Percentiles rank a stretch among this genome's conserved stretches.
These are phyloP conservation scores for Sporothrix schenckii DNA, from an alignment of 2,329 filamentous ascomycete genomes.

Conservation along the genomic window DNA sequence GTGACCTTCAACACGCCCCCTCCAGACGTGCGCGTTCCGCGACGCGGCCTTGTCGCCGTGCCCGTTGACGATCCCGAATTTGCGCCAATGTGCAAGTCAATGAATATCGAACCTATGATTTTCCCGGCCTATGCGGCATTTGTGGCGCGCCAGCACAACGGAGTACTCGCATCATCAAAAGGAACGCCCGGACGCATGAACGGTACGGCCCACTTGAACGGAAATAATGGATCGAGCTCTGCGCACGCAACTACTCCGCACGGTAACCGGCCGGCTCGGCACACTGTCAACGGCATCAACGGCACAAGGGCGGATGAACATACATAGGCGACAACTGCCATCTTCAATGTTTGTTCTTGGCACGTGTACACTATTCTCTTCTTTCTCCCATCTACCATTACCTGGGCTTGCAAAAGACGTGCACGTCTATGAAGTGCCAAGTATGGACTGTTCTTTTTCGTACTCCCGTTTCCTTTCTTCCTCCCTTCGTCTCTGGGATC, in stretches of 20 bases:
- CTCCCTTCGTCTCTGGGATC: not conserved
- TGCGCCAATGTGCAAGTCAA: constrained; percentile 56
- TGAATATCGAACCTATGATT: constrained; percentile 54
- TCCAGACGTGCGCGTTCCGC: constrained; percentile 58
- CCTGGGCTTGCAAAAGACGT: not conserved
- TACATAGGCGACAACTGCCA: not conserved
- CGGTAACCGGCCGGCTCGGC: not conserved
- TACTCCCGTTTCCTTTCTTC: not conserved
- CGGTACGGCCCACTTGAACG: constrained; percentile 1
- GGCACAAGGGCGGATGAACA: constrained; percentile 31
- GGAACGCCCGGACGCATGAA: not conserved
- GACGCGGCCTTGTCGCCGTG: constrained; percentile 58
- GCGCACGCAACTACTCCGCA: not conserved
- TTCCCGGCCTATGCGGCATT: constrained; percentile 53
- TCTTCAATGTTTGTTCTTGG: not conserved
- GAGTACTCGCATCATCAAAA: constrained; percentile 42
- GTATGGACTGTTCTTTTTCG: not conserved
- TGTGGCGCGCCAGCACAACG: constrained; percentile 50
- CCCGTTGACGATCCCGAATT: constrained; percentile 62
- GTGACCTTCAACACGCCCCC: constrained; percentile 58
- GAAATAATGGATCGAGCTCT: not conserved
- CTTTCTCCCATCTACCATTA: not conserved
- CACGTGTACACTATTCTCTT: not conserved
- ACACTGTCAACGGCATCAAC: constrained; percentile 39
- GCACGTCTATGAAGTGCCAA: not conserved